Evolutionary conservation across 352 stramenopile species (phyloP), one percentile per base, ranked within the genome.

Genomic region (Blastocystis sp.): DNA sequence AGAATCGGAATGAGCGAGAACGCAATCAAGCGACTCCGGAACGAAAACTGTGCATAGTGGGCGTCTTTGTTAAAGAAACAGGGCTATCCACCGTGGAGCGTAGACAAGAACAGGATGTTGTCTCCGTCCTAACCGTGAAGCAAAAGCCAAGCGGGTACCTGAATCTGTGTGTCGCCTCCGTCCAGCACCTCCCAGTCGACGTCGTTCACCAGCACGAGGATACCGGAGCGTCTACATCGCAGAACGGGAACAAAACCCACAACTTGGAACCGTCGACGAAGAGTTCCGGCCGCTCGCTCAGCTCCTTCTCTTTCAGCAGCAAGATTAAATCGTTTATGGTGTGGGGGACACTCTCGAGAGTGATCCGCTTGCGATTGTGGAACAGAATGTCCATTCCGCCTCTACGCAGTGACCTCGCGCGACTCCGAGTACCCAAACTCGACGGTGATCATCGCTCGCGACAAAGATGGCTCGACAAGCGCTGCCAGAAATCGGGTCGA

Each of bases 381-480:
- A 85, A 85, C 51, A 85, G 45, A 85, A 85, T 59, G 31, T 85
- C 74, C 74, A 85, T 85, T 26, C 74, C 74, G 19, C 74, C 74
- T 69, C 74, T 85, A 51, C 45, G 1, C 31, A 33, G 39, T 9
- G 50, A n/a, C 55, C 35, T 4, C n/a, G 19, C 70, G 4, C 50
- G 31, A 13, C 0, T 16, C 31, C 1, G 2, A 2, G 3, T 50
- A 85, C 74, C 74, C 74, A 24, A 85, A 85, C 39, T 85, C 74
- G 12, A 85, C 74, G 3, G 61, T 55, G 29, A 85, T 31, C 74
- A 69, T 85, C 74, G 66, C 70, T 77, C 50, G 37, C 66, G 12
- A 50, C 10, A 24, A 21, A 4, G n/a, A 55, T 19, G 45, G 45
- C 16, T 55, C 6, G 16, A 55, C 16, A 16, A 16, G 45, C 45